Base-by-base conservation (phyloP, 2,329 filamentous ascomycete species). In the Trichophyton schoenleinii region DNA sequence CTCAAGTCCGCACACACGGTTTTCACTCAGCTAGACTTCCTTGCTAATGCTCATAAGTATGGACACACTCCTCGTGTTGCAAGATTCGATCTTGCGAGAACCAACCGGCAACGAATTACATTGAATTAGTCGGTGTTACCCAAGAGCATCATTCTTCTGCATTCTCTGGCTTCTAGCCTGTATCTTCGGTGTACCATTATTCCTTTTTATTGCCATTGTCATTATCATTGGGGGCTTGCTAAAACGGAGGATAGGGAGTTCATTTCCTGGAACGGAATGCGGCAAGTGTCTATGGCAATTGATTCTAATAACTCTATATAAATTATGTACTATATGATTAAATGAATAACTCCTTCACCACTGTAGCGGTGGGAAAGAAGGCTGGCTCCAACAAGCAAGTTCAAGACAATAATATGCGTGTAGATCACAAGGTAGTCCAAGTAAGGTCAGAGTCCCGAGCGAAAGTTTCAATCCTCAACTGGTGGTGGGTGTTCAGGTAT, bases 401-500 rank as follows among this genome's bases (percentile, higher is more conserved):
- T 8, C 34, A 38, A 7, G 34, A 13, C 25, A 11, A 25, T 5
- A 28, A 44, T 2, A 52, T 28, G 4, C 46, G 20, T 31, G 28
- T 25, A 52, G 20, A 13, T 28, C 46, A 25, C 25, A 15, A 31
- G 46, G 22, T 15, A 52, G 20, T 22, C 20, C 8, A 49, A 13
- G 46, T n/a, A 9, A 25, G 15, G 3, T 31, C 46, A 52, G 46
- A 13, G 20, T 15, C 25, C 11, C 11, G 20, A 2, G 11, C 22
- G 46, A 52, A 22, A 15, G 13, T 28, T 28, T 25, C 46, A 9
- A 28, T 52, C 20, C 11, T 36, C 25, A 18, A 38, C 28, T 4
- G 52, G 28, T 36, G 52, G 52, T 9, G 52, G 52, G 31, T 60
- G 28, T 20, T 44, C 13, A 3, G 64, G 20, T 71, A 63, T 59